phyloP scores from a whole-genome alignment of 1,139 yeast genomes.

The Groenewaldozyma auringiensis region DNA sequence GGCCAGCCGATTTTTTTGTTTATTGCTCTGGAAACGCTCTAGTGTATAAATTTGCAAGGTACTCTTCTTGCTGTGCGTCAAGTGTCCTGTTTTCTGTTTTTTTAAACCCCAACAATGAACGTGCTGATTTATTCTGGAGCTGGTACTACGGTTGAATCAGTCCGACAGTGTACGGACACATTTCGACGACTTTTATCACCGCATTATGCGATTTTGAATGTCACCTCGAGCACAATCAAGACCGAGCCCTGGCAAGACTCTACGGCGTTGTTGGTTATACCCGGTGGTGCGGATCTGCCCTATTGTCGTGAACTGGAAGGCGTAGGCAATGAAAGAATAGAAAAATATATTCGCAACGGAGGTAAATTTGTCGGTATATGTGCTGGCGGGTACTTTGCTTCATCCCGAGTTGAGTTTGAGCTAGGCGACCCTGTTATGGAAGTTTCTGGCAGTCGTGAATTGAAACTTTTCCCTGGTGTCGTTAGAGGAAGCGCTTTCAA shows the following conservation, averaged over 20 bases:
- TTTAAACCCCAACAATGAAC: no score
- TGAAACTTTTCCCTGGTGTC: conserved; percentile 72
- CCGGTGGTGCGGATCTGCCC: conserved; percentile 96
- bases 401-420: conserved; percentile 76
- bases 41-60: no score
- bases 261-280: conserved; percentile 74
- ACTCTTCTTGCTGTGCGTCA: no score
- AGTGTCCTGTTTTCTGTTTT: no score
- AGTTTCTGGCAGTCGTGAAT: conserved; percentile 77
- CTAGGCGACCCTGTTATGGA: conserved; percentile 62
- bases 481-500: conserved; percentile 73
- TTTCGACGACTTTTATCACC: conserved; percentile 74
- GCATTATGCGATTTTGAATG: conserved; percentile 74
- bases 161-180: conserved; percentile 73
- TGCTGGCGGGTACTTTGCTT: conserved; percentile 91
- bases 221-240: conserved; percentile 52
- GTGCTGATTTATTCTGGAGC: conserved; percentile 69
- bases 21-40: no score
- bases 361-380: conserved; percentile 84
- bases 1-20: no score
- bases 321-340: conserved; percentile 51
- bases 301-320: conserved; percentile 68
- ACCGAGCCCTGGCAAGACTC: conserved; percentile 86
- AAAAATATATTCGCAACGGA: conserved; percentile 63
- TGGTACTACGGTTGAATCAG: conserved; percentile 83